These are phyloP conservation scores for Ustilago curta DNA, from an alignment of 1,284 basidiomycete genomes.

Conservation along the genomic window DNA sequence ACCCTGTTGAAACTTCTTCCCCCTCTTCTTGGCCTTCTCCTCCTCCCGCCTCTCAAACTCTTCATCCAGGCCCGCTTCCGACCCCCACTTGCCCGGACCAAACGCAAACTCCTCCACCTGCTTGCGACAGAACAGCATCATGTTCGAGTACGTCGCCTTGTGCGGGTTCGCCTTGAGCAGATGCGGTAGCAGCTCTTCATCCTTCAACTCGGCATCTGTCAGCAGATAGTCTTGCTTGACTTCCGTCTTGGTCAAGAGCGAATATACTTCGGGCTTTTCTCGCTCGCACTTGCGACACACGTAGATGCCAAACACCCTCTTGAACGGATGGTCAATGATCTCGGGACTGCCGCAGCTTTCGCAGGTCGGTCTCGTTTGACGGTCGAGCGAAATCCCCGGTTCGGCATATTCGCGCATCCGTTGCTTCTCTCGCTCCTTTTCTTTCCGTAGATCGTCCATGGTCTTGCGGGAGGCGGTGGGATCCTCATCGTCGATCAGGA, in stretches of 20 bases:
- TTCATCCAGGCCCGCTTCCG: conserved; percentile 86
- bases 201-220: conserved; percentile 94
- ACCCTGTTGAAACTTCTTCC: conserved; percentile 76
- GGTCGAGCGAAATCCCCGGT: conserved; percentile 62
- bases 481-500: conserved; percentile 62
- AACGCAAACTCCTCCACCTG: conserved; percentile 97
- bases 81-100: conserved; percentile 88
- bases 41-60: conserved; percentile 84
- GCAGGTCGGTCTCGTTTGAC: conserved; percentile 53
- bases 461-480: conserved; percentile 41
- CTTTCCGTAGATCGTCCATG: conserved; percentile 61
- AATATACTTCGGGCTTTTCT: conserved; percentile 83
- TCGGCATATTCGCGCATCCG: conserved; percentile 59
- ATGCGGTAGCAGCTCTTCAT: conserved; percentile 91
- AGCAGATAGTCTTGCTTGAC: conserved; percentile 84
- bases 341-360: conserved; percentile 59
- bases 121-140: conserved; percentile 96
- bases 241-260: conserved; percentile 96
- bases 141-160: conserved; percentile 95
- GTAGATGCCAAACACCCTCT: conserved; percentile 72
- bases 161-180: conserved; percentile 96
- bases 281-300: conserved; percentile 89
- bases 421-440: conserved; percentile 63
- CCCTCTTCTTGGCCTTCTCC: conserved; percentile 90
- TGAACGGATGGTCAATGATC: conserved; percentile 59